Base-by-base conservation (phyloP, 2,329 filamentous ascomycete species). In the Exophiala sideris region DNA sequence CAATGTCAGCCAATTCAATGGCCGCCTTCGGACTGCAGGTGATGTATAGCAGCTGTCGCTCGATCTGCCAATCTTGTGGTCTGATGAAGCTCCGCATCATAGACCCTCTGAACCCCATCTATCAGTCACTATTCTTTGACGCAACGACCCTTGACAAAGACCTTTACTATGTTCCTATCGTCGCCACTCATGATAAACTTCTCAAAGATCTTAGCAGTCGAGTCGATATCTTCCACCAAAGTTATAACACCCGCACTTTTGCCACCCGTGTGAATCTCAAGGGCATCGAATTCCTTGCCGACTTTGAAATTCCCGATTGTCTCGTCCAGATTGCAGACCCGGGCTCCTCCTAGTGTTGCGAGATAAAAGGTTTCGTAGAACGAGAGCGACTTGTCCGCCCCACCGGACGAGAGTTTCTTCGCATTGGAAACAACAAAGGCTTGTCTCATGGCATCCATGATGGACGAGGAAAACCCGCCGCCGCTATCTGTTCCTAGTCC, bases 151-250 rank as follows among this genome's bases (percentile, higher is more conserved):
- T 67, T 63, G 0, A 85, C 79, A 66, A 73, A 85, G 0, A 85
- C 83, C 16, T 73, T 64, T 0, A 65, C 63, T 48, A 85, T 81
- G 59, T 85, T 85, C 3, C 83, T 71, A 63, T 86, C 83, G 64
- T 86, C 83, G 0, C 81, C 83, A 2, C 82, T 85, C 80, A 85
- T 84, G 29, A 86, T 61, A 55, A 83, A 86, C 70, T 85, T 86
- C 51, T 85, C 81, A 54, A 85, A 80, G 14, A 83, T 69, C 0
- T 70, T 76, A 44, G 67, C 64, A 1, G 69, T 40, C 0, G 68
- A 68, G 48, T 85, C 82, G 0, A 68, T 69, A 0, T 79, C 74
- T 57, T 84, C 79, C 1, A 79, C 63, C 11, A 79, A 76, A 0
- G 81, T 76, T 71, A 81, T 83, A 2, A 80, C 68, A 0, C 78